Evolutionary conservation across 1,284 basidiomycete genomes (phyloP).

Genomic region (Cutaneotrichosporon cutaneum): DNA sequence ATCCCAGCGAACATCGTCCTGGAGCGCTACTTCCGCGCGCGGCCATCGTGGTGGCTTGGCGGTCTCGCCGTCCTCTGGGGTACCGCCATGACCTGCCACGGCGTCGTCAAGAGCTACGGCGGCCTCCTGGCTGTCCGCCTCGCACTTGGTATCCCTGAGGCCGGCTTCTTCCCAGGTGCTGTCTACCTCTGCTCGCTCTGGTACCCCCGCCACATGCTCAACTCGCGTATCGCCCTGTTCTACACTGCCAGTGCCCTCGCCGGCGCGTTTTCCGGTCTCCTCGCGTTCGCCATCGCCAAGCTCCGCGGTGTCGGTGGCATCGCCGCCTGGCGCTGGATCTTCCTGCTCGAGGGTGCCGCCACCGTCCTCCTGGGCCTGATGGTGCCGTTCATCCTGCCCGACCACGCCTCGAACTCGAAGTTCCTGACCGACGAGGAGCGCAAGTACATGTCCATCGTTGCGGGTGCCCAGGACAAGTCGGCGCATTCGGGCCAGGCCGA

Average conservation of each 20-base stretch:
- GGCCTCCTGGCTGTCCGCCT: slow-evolving; percentile 11
- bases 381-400: slow-evolving; percentile 16
- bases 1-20: slow-evolving; percentile 34
- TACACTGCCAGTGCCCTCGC: slow-evolving; percentile 16
- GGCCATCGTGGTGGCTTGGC: slow-evolving; percentile 25
- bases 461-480: slow-evolving; percentile 11
- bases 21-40: slow-evolving; percentile 19
- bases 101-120: slow-evolving; percentile 5
- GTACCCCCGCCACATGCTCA: slow-evolving; percentile 38
- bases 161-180: slow-evolving; percentile 34
- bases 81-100: slow-evolving; percentile 18
- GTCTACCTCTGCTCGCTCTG: slow-evolving; percentile 29
- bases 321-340: slow-evolving; percentile 38
- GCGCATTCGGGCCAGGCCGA: not conserved
- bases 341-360: slow-evolving; percentile 16
- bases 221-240: slow-evolving; percentile 23
- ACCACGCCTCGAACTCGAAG: slow-evolving; percentile 9
- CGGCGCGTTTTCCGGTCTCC: slow-evolving; percentile 37
- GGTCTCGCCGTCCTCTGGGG: slow-evolving; percentile 3
- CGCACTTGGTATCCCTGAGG: slow-evolving; percentile 32
- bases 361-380: slow-evolving; percentile 10
- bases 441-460: slow-evolving; percentile 1
- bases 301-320: slow-evolving; percentile 32
- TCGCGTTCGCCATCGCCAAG: slow-evolving; percentile 39
- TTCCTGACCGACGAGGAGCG: slow-evolving; percentile 18